Percentiles rank a stretch among this genome's conserved stretches.
These are phyloP conservation scores for Penicillium palitans DNA, from an alignment of 2,329 filamentous ascomycete genomes.

Conservation along the genomic window DNA sequence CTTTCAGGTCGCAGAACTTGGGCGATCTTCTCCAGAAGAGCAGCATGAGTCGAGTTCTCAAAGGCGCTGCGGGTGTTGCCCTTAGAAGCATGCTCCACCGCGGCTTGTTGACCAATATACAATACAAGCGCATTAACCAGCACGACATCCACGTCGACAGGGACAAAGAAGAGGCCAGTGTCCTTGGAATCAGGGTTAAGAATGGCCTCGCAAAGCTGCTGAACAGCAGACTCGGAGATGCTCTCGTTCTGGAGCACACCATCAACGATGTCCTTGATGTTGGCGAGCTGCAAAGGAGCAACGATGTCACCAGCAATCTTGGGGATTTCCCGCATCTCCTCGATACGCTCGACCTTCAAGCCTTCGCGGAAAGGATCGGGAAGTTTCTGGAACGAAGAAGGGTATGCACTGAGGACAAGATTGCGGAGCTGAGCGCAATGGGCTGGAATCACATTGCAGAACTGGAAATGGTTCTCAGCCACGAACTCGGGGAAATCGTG, in stretches of 20 bases:
- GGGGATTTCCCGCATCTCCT: constrained; percentile 70
- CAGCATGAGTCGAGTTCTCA: constrained; percentile 66
- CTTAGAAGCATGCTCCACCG: constrained; percentile 59
- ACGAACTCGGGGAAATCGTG: constrained; percentile 96
- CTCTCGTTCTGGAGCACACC: constrained; percentile 56
- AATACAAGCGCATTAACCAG: constrained; percentile 81
- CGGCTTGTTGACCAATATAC: constrained; percentile 74
- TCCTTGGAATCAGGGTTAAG: constrained; percentile 59
- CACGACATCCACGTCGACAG: constrained; percentile 66
- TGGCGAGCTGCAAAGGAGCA: constrained; percentile 47
- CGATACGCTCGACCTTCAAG: constrained; percentile 72
- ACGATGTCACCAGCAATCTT: constrained; percentile 64
- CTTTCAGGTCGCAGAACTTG: constrained; percentile 73
- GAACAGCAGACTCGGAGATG: constrained; percentile 67
- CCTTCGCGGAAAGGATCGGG: constrained; percentile 72
- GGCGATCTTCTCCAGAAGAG: constrained; percentile 72
- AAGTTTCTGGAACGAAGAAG: constrained; percentile 67
- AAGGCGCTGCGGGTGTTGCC: constrained; percentile 61
- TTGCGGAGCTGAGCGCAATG: constrained; percentile 88
- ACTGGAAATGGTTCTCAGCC: constrained; percentile 77
- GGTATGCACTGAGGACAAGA: constrained; percentile 78
- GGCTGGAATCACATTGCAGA: constrained; percentile 77
- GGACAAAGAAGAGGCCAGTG: constrained; percentile 66
- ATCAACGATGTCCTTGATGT: constrained; percentile 57
- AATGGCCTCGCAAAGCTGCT: constrained; percentile 73